phyloP scores from a whole-genome alignment of 768 basidiomycete species.

The Amanita fuliginea region DNA sequence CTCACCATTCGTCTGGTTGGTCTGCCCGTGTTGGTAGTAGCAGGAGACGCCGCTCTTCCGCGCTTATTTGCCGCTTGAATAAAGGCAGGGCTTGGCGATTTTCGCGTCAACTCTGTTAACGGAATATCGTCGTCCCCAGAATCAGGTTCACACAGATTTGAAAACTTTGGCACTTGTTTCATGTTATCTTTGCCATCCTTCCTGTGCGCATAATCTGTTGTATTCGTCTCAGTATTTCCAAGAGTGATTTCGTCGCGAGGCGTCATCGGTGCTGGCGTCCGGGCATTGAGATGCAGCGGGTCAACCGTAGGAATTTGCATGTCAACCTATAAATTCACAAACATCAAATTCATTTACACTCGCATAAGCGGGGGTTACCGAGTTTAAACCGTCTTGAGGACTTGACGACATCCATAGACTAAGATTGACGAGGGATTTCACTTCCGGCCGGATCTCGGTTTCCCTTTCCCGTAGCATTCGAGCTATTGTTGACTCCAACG shows the following conservation, averaged over 20 bases:
- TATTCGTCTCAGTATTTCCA: not conserved
- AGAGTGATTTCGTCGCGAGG: not conserved
- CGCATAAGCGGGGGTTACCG: constrained; percentile 2
- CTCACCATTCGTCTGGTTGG: constrained; percentile 3
- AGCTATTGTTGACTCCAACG: constrained; percentile 36
- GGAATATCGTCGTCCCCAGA: constrained; percentile 16
- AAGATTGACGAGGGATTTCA: constrained; percentile 29
- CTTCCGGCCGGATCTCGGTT: constrained; percentile 13
- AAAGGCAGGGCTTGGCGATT: constrained; percentile 4
- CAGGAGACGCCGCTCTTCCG: constrained; percentile 8
- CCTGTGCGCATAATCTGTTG: not conserved
- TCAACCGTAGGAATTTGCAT: constrained; percentile 4
- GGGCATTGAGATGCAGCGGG: not conserved
- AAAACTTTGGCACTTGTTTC: constrained; percentile 4
- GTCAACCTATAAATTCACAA: not conserved
- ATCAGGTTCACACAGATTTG: constrained; percentile 10
- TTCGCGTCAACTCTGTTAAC: constrained; percentile 13
- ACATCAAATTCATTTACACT: not conserved
- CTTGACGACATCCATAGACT: constrained; percentile 28
- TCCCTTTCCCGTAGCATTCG: constrained; percentile 29
- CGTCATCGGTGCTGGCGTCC: not conserved
- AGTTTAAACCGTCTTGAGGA: constrained; percentile 11
- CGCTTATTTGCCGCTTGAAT: constrained; percentile 10
- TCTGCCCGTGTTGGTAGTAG: not conserved
- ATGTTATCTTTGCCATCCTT: not conserved